These are phyloP conservation scores for Penicillium occitanis DNA, from an alignment of 2,329 filamentous ascomycete genomes.

Conservation along the genomic window DNA sequence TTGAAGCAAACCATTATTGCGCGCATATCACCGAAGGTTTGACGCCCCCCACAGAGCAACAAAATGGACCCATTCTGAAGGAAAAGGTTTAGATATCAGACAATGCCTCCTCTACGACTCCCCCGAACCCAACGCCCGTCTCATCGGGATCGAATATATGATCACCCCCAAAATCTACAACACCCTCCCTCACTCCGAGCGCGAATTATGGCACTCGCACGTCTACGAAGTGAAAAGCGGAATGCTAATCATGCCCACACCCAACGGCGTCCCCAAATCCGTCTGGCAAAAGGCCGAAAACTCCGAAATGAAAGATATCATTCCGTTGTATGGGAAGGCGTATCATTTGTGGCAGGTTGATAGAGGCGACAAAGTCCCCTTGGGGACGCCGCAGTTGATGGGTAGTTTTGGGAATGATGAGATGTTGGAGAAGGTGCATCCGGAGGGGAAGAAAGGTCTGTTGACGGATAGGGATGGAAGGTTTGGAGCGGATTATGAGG, in stretches of 20 bases:
- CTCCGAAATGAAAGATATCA: slow-evolving; percentile 74
- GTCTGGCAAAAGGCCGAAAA: slow-evolving; percentile 76
- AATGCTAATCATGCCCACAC: slow-evolving; percentile 45
- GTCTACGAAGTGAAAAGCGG: slow-evolving; percentile 50
- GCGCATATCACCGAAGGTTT: slow-evolving; percentile 66
- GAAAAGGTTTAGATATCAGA: slow-evolving; percentile 61
- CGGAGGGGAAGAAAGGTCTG: slow-evolving; percentile 35
- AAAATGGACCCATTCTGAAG: not conserved
- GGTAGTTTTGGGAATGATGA: slow-evolving; percentile 52
- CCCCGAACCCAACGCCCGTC: slow-evolving; percentile 62
- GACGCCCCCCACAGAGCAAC: not conserved
- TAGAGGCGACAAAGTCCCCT: slow-evolving; percentile 63
- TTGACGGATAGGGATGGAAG: slow-evolving; percentile 55
- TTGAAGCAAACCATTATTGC: slow-evolving; percentile 85
- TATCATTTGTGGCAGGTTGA: slow-evolving; percentile 88
- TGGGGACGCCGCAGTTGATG: slow-evolving; percentile 64
- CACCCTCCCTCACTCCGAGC: slow-evolving; percentile 65
- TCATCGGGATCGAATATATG: slow-evolving; percentile 90
- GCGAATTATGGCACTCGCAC: slow-evolving; percentile 76
- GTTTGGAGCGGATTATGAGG: slow-evolving; percentile 53
- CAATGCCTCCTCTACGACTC: slow-evolving; percentile 86
- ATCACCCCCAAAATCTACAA: slow-evolving; percentile 68
- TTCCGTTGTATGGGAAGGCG: slow-evolving; percentile 76
- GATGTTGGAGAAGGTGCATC: slow-evolving; percentile 27
- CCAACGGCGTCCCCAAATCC: slow-evolving; percentile 47